Evolutionary conservation across 2,329 filamentous ascomycete species (phyloP).

Genomic region (Aureobasidium sp.): DNA sequence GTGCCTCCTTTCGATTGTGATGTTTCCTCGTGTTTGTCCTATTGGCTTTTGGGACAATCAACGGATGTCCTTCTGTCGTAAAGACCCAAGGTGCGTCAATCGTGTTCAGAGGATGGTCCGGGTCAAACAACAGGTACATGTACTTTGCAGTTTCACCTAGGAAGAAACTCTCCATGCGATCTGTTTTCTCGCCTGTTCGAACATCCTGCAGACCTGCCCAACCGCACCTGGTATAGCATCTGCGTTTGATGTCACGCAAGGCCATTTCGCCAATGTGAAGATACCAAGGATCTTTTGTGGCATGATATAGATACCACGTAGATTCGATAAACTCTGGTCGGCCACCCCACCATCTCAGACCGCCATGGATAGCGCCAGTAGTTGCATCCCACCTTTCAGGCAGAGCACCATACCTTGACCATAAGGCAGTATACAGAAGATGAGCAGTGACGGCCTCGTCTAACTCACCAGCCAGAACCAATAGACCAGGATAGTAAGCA

Average conservation of each 20-base stretch:
- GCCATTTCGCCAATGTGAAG: conserved; percentile 95
- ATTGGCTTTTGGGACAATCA: conserved; percentile 59
- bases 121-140: conserved; percentile 82
- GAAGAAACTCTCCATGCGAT: conserved; percentile 99
- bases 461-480: conserved; percentile 78
- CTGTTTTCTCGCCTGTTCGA: conserved; percentile 67
- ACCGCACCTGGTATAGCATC: conserved; percentile 85
- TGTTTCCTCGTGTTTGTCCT: conserved; percentile 45
- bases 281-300: conserved; percentile 93
- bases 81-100: conserved; percentile 86
- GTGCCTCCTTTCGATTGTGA: neutral
- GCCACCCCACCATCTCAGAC: conserved; percentile 89
- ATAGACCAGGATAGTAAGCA: conserved; percentile 86
- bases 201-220: conserved; percentile 71
- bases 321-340: conserved; percentile 96
- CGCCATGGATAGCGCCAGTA: conserved; percentile 74
- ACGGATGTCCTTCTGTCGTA: conserved; percentile 88
- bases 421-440: conserved; percentile 82
- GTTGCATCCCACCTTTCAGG: conserved; percentile 90
- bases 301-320: conserved; percentile 89
- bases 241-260: conserved; percentile 72
- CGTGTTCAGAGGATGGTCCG: conserved; percentile 76
- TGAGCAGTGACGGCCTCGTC: conserved; percentile 88
- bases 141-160: conserved; percentile 95
- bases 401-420: conserved; percentile 88